Base-by-base conservation (phyloP, 441 rosid species). In the Euphorbia celastroides region DNA sequence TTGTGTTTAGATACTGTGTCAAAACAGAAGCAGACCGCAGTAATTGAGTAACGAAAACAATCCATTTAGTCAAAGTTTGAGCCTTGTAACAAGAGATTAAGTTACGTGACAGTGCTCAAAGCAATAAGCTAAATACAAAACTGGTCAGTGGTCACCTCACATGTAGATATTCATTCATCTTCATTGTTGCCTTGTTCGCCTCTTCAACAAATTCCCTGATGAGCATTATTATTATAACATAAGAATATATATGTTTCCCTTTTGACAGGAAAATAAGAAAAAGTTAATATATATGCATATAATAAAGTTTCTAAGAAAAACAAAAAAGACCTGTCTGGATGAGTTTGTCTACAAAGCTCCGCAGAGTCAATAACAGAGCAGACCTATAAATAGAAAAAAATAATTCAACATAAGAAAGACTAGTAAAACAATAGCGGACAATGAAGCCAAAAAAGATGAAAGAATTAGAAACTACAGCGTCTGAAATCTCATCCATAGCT, bases 61-160 rank as follows among this genome's bases (percentile, higher is more conserved):
- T 28, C 42, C 48, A 59, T 22, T 19, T 19, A 36, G n/a, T 54
- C 27, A 5, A 38, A 19, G 46, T n/a, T n/a, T 44, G 28, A 25
- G 22, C 2, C 17, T 10, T 32, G 30, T 34, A 55, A 28, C 19
- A 64, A 55, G 26, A 69, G 75, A 75, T 75, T 56, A 77, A 46
- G 78, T 75, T 73, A 73, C 46, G 66, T n/a, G n/a, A n/a, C n/a
- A n/a, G n/a, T n/a, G n/a, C n/a, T n/a, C n/a, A n/a, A n/a, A n/a
- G n/a, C n/a, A n/a, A n/a, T n/a, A n/a, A n/a, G n/a, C n/a, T n/a
- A n/a, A n/a, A n/a, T n/a, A n/a, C n/a, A n/a, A n/a, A n/a, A n/a
- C n/a, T n/a, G n/a, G n/a, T n/a, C n/a, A n/a, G n/a, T n/a, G 38
- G 9, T 89, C 94, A 87, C 89, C 99, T 94, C 96, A 94, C 99